Evolutionary conservation across 73 alveolate species (phyloP).

Genomic region (Stentor coeruleus): DNA sequence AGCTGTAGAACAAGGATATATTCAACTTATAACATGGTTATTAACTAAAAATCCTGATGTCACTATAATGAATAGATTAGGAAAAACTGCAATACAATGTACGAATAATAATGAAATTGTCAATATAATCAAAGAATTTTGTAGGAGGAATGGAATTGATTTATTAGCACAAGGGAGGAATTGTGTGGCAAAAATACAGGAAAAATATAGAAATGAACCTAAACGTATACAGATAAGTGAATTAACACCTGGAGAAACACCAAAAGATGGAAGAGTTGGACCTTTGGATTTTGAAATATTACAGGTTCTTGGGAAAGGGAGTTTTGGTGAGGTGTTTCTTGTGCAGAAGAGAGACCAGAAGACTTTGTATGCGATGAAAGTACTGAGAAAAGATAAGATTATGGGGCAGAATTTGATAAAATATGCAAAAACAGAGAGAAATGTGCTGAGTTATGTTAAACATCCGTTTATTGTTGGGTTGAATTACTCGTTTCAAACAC

Average conservation of each 20-base stretch:
- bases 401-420: conserved; percentile 82
- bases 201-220: no score
- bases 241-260: no score
- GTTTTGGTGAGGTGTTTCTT: conserved; percentile 91
- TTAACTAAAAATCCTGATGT: no score
- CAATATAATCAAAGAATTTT: no score
- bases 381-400: conserved; percentile 80
- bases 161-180: no score
- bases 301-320: conserved; percentile 83
- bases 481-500: conserved; percentile 92
- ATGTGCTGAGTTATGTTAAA: conserved; percentile 78
- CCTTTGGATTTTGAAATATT: conserved; percentile 63
- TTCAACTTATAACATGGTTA: conserved; percentile 15
- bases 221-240: no score
- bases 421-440: conserved; percentile 94
- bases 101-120: no score
- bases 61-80: no score
- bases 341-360: conserved; percentile 75
- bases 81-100: no score
- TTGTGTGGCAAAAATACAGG: no score
- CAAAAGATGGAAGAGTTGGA: conserved; percentile 44
- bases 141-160: no score
- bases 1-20: conserved; percentile 21
- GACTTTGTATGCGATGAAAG: conserved; percentile 90
- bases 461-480: conserved; percentile 92